These are phyloP conservation scores for Blastomyces emzantsi DNA, from an alignment of 2,329 filamentous ascomycete genomes.

Conservation along the genomic window DNA sequence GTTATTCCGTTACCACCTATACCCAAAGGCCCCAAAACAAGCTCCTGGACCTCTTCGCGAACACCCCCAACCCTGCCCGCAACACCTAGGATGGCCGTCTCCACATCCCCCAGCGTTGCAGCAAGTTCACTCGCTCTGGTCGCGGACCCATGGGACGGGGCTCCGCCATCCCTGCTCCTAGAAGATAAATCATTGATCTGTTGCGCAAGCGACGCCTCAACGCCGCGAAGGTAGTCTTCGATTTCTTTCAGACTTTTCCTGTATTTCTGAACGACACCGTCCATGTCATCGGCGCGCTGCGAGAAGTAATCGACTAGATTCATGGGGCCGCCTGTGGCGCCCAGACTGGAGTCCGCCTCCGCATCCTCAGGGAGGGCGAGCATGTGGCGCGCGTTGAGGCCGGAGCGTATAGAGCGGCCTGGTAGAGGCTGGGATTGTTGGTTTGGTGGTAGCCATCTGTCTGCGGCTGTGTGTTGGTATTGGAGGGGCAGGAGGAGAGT, in stretches of 20 bases:
- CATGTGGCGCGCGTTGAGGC: slow-evolving; percentile 30
- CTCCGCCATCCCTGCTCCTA: slow-evolving; percentile 32
- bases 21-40: slow-evolving; percentile 39
- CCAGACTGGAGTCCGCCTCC: slow-evolving; percentile 33
- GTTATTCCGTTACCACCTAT: slow-evolving; percentile 7
- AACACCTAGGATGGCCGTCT: slow-evolving; percentile 55
- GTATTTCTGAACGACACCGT: slow-evolving; percentile 48
- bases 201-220: slow-evolving; percentile 52
- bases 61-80: slow-evolving; percentile 51
- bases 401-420: slow-evolving; percentile 30
- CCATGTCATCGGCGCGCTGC: slow-evolving; percentile 53
- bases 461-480: slow-evolving; percentile 45
- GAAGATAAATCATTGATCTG: slow-evolving; percentile 49
- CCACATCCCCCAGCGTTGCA: slow-evolving; percentile 55
- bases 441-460: slow-evolving; percentile 34
- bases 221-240: slow-evolving; percentile 54
- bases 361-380: slow-evolving; percentile 41
- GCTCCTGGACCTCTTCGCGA: slow-evolving; percentile 52
- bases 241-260: slow-evolving; percentile 54
- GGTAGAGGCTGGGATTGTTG: slow-evolving; percentile 33
- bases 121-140: slow-evolving; percentile 42
- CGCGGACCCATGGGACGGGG: slow-evolving; percentile 36
- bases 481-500: slow-evolving; percentile 61
- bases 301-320: slow-evolving; percentile 59
- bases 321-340: slow-evolving; percentile 45